A percentile compares a stretch with the other conserved stretches of the same genome.
Evolutionary conservation across 495 filamentous ascomycete species (phyloP).

Genomic region (Bryoglossum gracile): DNA sequence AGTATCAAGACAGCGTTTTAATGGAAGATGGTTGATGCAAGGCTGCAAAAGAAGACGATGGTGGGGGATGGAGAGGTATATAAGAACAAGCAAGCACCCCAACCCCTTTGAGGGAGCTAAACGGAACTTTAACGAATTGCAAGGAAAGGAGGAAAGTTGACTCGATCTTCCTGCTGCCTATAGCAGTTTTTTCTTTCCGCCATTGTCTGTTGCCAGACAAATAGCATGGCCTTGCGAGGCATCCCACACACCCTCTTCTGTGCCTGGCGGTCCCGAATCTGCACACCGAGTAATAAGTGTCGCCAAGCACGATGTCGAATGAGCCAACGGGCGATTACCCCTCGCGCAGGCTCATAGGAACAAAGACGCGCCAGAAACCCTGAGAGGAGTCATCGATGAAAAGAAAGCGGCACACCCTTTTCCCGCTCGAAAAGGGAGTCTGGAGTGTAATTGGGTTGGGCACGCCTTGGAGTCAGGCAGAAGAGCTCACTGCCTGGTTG

Average conservation of each 20-base stretch:
- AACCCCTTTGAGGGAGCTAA: too few species aligned
- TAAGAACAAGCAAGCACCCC: constrained; percentile 3
- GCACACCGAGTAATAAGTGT: constrained; percentile 21
- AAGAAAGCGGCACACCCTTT: constrained; percentile 1
- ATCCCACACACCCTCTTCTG: constrained; percentile 4
- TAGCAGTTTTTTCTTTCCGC: background rate
- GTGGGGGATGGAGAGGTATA: constrained; percentile 2
- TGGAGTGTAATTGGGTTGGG: too few species aligned
- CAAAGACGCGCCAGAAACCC: constrained; percentile 2
- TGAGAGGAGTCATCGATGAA: constrained; percentile 11
- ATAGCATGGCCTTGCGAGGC: background rate
- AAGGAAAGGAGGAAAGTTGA: constrained; percentile 3
- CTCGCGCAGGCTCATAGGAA: background rate
- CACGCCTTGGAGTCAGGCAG: too few species aligned
- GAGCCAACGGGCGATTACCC: too few species aligned
- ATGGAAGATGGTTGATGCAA: constrained; percentile 1
- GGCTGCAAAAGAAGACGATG: constrained; percentile 4
- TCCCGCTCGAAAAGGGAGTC: background rate
- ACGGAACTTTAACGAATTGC: too few species aligned
- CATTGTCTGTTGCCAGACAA: background rate
- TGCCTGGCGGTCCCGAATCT: constrained; percentile 2
- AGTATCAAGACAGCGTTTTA: constrained; percentile 6
- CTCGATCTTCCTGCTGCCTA: constrained; percentile 14
- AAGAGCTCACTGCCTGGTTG: constrained; percentile 18
- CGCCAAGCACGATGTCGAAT: background rate